phyloP scores from a whole-genome alignment of 345 rosid species.

The Jatropha curcas region DNA sequence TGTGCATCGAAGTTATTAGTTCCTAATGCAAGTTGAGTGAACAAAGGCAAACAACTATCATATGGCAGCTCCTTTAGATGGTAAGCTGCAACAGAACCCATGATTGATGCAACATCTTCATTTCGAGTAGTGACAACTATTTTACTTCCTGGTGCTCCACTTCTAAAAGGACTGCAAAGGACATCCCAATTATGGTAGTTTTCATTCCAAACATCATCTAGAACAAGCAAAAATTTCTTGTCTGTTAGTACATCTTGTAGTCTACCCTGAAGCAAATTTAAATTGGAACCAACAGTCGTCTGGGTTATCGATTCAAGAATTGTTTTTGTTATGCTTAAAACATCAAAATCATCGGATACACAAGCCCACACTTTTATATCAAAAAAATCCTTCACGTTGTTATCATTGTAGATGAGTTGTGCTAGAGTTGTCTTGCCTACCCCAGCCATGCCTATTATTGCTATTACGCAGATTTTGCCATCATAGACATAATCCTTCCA shows the following conservation, averaged over 20 bases:
- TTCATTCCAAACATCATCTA: no score
- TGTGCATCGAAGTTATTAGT: background rate
- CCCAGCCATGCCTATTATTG: slow-evolving; percentile 35
- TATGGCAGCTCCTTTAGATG: background rate
- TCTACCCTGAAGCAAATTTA: background rate
- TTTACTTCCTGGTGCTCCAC: slow-evolving; percentile 3
- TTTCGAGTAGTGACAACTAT: slow-evolving; percentile 2
- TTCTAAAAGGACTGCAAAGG: background rate
- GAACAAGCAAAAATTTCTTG: background rate
- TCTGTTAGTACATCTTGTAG: background rate
- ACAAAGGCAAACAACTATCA: slow-evolving; percentile 19
- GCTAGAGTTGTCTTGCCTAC: slow-evolving; percentile 42
- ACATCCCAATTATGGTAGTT: background rate
- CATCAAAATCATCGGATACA: slow-evolving; percentile 33
- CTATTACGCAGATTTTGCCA: slow-evolving; percentile 14
- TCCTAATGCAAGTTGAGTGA: background rate
- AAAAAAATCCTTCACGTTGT: slow-evolving; percentile 17
- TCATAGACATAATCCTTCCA: background rate
- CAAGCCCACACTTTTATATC: slow-evolving; percentile 31
- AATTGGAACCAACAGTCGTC: background rate
- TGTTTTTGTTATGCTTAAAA: slow-evolving; percentile 15
- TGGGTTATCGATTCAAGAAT: background rate
- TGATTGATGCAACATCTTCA: background rate
- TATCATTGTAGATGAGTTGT: slow-evolving; percentile 25
- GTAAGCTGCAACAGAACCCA: background rate